phyloP scores from a whole-genome alignment of 2,329 filamentous ascomycete species.

The Aureobasidium sp. region DNA sequence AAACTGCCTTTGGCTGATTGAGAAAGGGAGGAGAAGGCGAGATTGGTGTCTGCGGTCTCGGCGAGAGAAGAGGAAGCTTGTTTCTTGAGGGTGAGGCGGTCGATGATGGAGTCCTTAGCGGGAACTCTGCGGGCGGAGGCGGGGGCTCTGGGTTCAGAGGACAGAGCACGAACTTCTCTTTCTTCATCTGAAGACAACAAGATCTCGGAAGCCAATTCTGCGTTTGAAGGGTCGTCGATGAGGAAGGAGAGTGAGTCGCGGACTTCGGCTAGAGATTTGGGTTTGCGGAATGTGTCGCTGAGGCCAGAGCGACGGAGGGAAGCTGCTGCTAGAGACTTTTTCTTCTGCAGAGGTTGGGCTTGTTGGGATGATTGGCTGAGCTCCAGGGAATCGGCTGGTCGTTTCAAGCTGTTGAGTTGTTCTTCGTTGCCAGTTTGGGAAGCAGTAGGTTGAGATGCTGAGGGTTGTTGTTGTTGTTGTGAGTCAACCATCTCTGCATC shows the following conservation, averaged over 20 bases:
- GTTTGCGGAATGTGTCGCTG: conserved; percentile 60
- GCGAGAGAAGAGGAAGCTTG: conserved; percentile 30
- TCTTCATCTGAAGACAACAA: conserved; percentile 43
- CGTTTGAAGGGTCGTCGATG: conserved; percentile 69
- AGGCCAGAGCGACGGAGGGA: conserved; percentile 16
- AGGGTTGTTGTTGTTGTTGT: conserved; percentile 30
- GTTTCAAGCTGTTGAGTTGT: conserved; percentile 33
- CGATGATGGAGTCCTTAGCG: conserved; percentile 60
- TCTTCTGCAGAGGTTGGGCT: conserved; percentile 3
- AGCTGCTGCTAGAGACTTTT: neutral
- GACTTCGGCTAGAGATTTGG: conserved; percentile 81
- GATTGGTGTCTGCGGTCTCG: conserved; percentile 51
- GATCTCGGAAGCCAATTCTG: conserved; percentile 57
- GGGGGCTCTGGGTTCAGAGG: conserved; percentile 39
- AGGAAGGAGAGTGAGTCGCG: conserved; percentile 86
- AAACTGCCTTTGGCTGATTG: neutral
- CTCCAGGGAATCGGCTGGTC: conserved; percentile 31
- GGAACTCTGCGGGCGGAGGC: conserved; percentile 41
- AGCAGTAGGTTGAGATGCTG: conserved; percentile 9
- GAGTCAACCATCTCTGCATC: conserved; percentile 44
- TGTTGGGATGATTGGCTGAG: conserved; percentile 3
- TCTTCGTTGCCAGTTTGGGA: conserved; percentile 1
- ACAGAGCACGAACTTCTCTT: conserved; percentile 44
- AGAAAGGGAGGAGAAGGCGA: conserved; percentile 35
- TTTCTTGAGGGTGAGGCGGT: conserved; percentile 78